Percentiles rank a stretch among this genome's conserved stretches.
Conservation (phyloP, 2,329 filamentous ascomycete species). For the Alternaria atra region DNA sequence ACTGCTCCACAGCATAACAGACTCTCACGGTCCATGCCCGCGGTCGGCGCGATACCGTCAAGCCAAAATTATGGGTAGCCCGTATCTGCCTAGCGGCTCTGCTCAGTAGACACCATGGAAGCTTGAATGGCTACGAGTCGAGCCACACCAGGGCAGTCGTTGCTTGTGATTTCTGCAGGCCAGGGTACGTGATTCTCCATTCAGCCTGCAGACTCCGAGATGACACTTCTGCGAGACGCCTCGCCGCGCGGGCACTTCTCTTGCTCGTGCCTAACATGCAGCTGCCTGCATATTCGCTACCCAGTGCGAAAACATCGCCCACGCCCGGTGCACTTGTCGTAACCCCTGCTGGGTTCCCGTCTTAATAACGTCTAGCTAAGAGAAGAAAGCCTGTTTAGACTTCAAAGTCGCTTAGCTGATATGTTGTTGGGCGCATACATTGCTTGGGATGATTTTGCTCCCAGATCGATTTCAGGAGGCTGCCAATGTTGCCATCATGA, state of each 20-base stretch:
- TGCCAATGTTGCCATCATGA: constrained; percentile 13
- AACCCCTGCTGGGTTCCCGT: constrained; percentile 5
- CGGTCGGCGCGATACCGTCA: constrained; percentile 23
- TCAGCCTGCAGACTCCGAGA: constrained; percentile 24
- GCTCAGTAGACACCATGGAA: constrained; percentile 20
- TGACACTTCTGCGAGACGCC: constrained; percentile 6
- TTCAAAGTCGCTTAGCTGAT: background rate
- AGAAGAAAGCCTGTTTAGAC: constrained; percentile 9
- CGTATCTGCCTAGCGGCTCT: constrained; percentile 24
- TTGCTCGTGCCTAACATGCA: constrained; percentile 24
- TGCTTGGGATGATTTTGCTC: constrained; percentile 6
- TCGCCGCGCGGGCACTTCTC: constrained; percentile 16
- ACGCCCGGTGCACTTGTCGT: constrained; percentile 4
- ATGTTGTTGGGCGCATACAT: constrained; percentile 3
- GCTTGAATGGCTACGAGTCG: constrained; percentile 23
- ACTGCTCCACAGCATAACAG: constrained; percentile 11
- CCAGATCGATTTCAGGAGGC: constrained; percentile 16
- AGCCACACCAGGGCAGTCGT: constrained; percentile 9
- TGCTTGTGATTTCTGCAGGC: constrained; percentile 4
- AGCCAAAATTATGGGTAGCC: constrained; percentile 14
- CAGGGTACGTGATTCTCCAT: constrained; percentile 16
- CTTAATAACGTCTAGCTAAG: constrained; percentile 8
- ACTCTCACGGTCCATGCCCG: constrained; percentile 16
- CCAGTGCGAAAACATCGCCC: constrained; percentile 13
- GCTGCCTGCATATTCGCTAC: constrained; percentile 11